Conservation (phyloP, 768 basidiomycete genomes). For the Paxillus involutus region DNA sequence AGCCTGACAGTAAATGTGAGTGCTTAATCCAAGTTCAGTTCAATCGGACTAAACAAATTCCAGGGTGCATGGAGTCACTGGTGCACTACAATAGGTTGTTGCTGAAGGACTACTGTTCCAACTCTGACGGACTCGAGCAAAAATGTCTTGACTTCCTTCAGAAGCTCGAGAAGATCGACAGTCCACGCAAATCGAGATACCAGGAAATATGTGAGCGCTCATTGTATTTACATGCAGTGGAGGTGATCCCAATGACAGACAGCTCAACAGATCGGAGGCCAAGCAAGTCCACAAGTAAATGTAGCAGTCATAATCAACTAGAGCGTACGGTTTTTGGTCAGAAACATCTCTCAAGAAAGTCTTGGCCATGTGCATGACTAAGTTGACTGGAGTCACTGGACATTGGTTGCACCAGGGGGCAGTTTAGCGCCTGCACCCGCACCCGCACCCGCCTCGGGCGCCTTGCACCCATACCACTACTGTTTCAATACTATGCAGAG, state of each 20-base stretch:
- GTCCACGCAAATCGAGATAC: slow-evolving; percentile 66
- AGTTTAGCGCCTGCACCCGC: not conserved
- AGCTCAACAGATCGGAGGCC: slow-evolving; percentile 20
- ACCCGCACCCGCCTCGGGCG: not conserved
- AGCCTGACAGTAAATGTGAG: slow-evolving; percentile 92
- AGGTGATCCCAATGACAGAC: not conserved
- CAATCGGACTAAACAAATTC: not conserved
- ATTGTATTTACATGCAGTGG: not conserved
- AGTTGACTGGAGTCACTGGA: too few species aligned
- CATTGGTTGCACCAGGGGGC: too few species aligned
- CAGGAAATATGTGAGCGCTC: slow-evolving; percentile 52
- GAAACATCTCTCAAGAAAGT: too few species aligned
- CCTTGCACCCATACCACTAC: not conserved
- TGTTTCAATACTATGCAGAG: too few species aligned
- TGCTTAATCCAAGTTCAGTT: not conserved
- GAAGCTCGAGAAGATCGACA: slow-evolving; percentile 66
- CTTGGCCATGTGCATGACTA: too few species aligned
- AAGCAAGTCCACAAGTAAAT: not conserved
- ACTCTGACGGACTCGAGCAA: slow-evolving; percentile 38
- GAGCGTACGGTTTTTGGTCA: too few species aligned
- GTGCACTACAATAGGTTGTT: slow-evolving; percentile 81
- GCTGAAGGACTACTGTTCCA: slow-evolving; percentile 43
- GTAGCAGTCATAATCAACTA: not conserved
- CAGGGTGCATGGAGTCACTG: slow-evolving; percentile 95
- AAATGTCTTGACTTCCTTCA: slow-evolving; percentile 53